Evolutionary conservation across 768 basidiomycete genomes (phyloP), one percentile per base, ranked within the genome.

Genomic region (Auriscalpium vulgare): DNA sequence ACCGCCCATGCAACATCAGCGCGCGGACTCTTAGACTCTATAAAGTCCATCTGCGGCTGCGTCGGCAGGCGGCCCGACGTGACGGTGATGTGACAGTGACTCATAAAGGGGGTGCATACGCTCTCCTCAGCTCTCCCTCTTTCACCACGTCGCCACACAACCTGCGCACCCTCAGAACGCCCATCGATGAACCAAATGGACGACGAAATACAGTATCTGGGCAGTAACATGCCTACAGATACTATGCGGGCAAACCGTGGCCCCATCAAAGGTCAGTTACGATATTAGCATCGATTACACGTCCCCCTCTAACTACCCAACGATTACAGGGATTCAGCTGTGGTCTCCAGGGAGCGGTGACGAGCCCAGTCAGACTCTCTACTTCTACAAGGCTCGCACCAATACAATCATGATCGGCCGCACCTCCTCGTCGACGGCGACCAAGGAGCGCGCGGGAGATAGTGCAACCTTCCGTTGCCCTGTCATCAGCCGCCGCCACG

Each of bases 401-500:
- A 69, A 69, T 45, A 76, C 78, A 48, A 74, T 90, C 14, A 75
- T 79, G 58, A 82, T 91, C 64, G 88, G 88, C 4, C 82, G 88
- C 48, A 81, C 82, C 56, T 81, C 87, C 10, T 67, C 77, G 17
- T 74, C 73, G 55, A 75, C 80, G 60, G 62, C 66, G 43, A 72
- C 67, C 56, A 65, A 68, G 48, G 74, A 72, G 55, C 69, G 68
- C 50, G 74, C 76, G 23, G 67, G 67, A 50, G 75, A 76, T 54
- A 76, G 75, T 55, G 85, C 82, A 14, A 78, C 82, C 68, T 90
- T 90, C 61, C 71, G 81, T 50, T 90, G 88, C 65, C 84, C 87
- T 35, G 88, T 91, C 47, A 85, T 91, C 60, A 88, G 86, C 67
- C 79, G 88, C 23, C 80, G 73, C 64, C 88, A 91, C 72, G 88